Base-by-base conservation (phyloP, 192 early-diverging fungal genomes). In the Coemansia sp. region DNA sequence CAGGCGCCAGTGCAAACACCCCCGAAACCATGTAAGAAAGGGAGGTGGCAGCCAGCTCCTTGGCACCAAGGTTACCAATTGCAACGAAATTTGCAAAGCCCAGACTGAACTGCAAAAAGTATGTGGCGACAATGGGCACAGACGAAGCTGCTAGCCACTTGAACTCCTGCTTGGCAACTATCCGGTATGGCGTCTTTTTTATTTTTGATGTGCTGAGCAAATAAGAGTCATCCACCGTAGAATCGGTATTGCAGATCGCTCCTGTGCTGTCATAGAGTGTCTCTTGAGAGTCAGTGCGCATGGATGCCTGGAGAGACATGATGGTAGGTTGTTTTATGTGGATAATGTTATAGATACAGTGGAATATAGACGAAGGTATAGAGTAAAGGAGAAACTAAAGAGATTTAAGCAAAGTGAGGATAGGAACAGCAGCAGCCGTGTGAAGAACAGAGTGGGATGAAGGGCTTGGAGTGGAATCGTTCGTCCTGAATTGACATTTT, bases 1-100 rank as follows among this genome's bases (percentile, higher is more conserved):
- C 83, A 27, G 82, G 80, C 10, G 80, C 86, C 24, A 87, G 60
- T 2, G 86, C 82, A 61, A 71, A 71, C 14, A 71, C 63, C 13
- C 63, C 69, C 22, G 63, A 71, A 14, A 71, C 53, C 59, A 65
- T 89, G 57, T 82, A 80, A 4, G 83, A 82, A 19, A 91, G 64
- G 4, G 87, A 82, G 0, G 86, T 79, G 0, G 86, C 85, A 2
- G 85, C 85, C 46, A 91, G 67, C 73, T 89, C 84, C 53, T 78
- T 73, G 38, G 83, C 62, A 17, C 82, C 81, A 33, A 86, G 60
- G 53, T 85, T 85, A 24, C 88, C 86, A 17, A 88, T 73, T 4
- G 78, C 74, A 34, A 88, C 70, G 44, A 87, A 77, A 71, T 82
- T 86, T 48, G 81, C 80, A 51, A 87, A 66, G 47, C 84, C 81